phyloP scores from a whole-genome alignment of 2,329 filamentous ascomycete genomes.

The Onygenales sp. region DNA sequence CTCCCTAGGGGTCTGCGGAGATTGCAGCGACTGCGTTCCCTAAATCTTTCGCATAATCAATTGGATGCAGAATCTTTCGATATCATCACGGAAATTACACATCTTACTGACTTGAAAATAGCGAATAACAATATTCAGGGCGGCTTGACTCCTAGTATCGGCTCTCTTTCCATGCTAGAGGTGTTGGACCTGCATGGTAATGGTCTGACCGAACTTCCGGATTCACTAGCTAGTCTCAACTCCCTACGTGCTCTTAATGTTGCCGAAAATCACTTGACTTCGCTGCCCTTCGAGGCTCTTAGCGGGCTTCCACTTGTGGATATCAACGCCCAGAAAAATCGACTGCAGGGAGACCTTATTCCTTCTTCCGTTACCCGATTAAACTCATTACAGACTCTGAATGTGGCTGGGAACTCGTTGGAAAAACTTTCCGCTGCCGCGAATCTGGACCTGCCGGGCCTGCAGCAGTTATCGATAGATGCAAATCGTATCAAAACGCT shows the following conservation, averaged over 20 bases:
- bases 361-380: constrained; percentile 50
- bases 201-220: constrained; percentile 61
- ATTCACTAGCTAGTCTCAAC: constrained; percentile 55
- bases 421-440: constrained; percentile 40
- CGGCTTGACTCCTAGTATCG: constrained; percentile 53
- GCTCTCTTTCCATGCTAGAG: constrained; percentile 60
- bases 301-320: constrained; percentile 62
- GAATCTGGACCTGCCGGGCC: constrained; percentile 54
- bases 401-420: constrained; percentile 69
- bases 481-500: constrained; percentile 68
- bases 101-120: constrained; percentile 70
- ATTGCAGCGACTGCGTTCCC: constrained; percentile 62
- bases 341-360: constrained; percentile 63
- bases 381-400: constrained; percentile 60
- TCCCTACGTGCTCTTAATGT: constrained; percentile 69
- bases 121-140: constrained; percentile 68
- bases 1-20: constrained; percentile 68
- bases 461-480: constrained; percentile 67
- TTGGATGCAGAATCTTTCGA: constrained; percentile 64
- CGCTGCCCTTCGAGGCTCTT: constrained; percentile 61
- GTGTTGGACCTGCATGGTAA: constrained; percentile 75
- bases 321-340: constrained; percentile 67
- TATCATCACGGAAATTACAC: constrained; percentile 61
- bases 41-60: constrained; percentile 81
- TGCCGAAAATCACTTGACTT: constrained; percentile 65